A percentile compares a stretch with the other conserved stretches of the same genome.
phyloP scores from a whole-genome alignment of 805 yeast species.

The Saturnispora dispora region DNA sequence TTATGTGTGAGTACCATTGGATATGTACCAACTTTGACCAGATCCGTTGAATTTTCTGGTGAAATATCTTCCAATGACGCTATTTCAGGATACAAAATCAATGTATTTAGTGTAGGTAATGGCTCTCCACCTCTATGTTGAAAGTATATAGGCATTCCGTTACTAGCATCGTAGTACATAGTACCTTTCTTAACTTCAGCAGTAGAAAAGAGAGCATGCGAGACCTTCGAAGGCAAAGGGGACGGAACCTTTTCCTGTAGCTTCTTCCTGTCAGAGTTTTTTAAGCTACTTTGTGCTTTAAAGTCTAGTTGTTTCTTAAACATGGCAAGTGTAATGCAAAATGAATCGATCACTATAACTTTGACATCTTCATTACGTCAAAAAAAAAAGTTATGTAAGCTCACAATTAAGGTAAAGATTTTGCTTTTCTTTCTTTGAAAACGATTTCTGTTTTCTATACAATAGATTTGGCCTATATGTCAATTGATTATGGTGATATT shows the following conservation, averaged over 20 bases:
- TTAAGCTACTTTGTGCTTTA: conserved; percentile 71
- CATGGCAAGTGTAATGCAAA: conserved; percentile 27
- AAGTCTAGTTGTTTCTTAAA: conserved; percentile 47
- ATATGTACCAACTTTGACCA: conserved; percentile 20
- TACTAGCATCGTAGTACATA: conserved; percentile 48
- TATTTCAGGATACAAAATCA: conserved; percentile 56
- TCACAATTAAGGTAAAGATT: not conserved
- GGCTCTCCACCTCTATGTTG: conserved; percentile 18
- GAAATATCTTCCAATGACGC: conserved; percentile 18
- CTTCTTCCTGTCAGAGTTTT: conserved; percentile 69
- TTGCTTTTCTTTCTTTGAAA: not conserved
- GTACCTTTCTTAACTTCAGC: conserved; percentile 44
- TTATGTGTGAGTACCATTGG: conserved; percentile 67
- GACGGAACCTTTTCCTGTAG: conserved; percentile 30
- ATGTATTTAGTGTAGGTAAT: conserved; percentile 63
- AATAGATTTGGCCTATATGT: not conserved
- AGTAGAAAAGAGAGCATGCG: conserved; percentile 56
- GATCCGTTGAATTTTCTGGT: not conserved
- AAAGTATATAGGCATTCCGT: conserved; percentile 68
- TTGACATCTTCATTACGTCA: not conserved
- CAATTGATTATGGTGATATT: not conserved
- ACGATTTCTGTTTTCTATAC: not conserved
- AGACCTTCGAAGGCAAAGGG: conserved; percentile 45
- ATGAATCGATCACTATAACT: not conserved
- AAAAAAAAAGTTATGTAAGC: not conserved